phyloP scores from a whole-genome alignment of 2,329 filamentous ascomycete genomes.

The Aspergillus puulaauensis region DNA sequence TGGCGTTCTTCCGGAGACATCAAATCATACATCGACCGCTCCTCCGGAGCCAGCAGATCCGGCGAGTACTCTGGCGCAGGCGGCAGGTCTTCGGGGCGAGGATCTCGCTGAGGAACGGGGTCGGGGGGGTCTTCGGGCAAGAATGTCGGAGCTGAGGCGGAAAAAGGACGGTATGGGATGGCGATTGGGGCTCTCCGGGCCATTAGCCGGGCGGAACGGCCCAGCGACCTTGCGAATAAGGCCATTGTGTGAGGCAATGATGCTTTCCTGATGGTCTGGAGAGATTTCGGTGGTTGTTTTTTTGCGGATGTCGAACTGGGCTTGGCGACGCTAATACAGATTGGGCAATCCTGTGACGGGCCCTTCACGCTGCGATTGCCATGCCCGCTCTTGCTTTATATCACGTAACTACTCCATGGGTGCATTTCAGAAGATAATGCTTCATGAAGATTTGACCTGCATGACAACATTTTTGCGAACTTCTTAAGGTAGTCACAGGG shows the following conservation, averaged over 20 bases:
- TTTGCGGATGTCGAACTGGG: constrained; percentile 20
- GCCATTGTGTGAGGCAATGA: constrained; percentile 35
- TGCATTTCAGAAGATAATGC: background rate
- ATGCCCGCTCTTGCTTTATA: background rate
- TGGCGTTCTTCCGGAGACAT: constrained; percentile 37
- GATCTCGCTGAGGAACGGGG: constrained; percentile 28
- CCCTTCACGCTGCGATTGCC: background rate
- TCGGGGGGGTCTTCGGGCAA: constrained; percentile 34
- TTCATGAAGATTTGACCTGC: background rate
- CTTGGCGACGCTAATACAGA: constrained; percentile 23
- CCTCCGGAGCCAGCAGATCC: constrained; percentile 31
- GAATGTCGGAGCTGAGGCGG: constrained; percentile 32
- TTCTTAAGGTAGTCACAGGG: background rate
- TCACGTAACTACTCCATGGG: background rate
- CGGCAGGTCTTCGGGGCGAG: constrained; percentile 29
- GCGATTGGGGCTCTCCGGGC: constrained; percentile 30
- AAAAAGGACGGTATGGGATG: constrained; percentile 32
- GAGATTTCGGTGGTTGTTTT: constrained; percentile 20
- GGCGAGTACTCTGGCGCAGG: constrained; percentile 37
- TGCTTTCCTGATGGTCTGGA: constrained; percentile 20
- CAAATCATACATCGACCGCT: constrained; percentile 40
- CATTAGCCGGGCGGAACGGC: constrained; percentile 34
- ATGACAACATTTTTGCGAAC: background rate
- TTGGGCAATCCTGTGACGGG: constrained; percentile 7
- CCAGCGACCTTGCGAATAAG: constrained; percentile 38